Conservation (phyloP, 352 stramenopile genomes). For the Pythium angustatum region DNA sequence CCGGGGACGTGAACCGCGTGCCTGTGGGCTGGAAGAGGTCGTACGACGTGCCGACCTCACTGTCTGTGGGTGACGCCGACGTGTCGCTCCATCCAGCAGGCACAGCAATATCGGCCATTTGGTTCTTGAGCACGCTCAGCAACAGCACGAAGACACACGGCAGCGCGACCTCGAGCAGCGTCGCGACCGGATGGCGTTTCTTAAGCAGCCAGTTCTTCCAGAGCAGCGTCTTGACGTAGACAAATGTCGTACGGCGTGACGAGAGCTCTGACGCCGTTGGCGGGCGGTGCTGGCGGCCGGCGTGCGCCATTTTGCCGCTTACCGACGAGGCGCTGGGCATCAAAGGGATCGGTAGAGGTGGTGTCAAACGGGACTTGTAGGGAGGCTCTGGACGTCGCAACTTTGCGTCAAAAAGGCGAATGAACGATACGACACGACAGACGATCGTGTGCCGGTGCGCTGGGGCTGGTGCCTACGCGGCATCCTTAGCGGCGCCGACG, state of each 20-base stretch:
- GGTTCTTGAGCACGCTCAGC: constrained; percentile 53
- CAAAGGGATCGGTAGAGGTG: background rate
- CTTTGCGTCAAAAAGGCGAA: background rate
- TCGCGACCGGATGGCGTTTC: constrained; percentile 50
- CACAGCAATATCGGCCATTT: constrained; percentile 47
- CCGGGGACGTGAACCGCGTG: constrained; percentile 6
- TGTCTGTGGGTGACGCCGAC: constrained; percentile 19
- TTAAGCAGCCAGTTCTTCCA: constrained; percentile 78
- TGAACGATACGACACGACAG: background rate
- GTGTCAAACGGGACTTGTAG: background rate
- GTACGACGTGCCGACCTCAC: constrained; percentile 42
- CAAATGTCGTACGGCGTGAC: constrained; percentile 24
- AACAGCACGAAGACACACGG: constrained; percentile 63
- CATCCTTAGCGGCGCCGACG: no score
- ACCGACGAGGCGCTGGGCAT: background rate
- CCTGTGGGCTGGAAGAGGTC: constrained; percentile 51
- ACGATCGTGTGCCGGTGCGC: background rate
- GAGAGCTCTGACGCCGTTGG: constrained; percentile 2
- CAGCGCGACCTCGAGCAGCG: constrained; percentile 52
- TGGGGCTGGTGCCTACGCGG: no score
- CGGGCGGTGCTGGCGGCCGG: background rate
- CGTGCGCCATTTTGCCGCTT: background rate
- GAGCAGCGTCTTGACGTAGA: constrained; percentile 41
- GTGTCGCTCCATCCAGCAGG: constrained; percentile 50
- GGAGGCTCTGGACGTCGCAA: background rate